Percentiles rank a stretch among this genome's conserved stretches.
Conservation (phyloP, 2,329 filamentous ascomycete genomes). For the Tolypocladium amazonense region DNA sequence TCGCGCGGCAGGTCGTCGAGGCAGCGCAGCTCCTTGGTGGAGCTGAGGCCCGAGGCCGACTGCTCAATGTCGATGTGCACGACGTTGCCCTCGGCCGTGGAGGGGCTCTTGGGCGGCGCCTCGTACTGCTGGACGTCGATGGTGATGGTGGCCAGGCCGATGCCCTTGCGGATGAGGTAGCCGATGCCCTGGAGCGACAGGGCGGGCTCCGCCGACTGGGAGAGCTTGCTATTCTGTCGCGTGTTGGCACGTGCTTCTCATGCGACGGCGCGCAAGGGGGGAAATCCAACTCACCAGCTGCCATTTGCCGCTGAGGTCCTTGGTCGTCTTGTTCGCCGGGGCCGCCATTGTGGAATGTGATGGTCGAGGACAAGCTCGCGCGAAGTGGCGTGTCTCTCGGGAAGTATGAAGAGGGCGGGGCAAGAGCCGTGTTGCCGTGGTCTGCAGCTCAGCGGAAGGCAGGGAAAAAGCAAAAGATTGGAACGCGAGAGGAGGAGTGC, state of each 20-base stretch:
- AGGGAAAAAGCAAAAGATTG: background rate
- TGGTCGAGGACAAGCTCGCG: background rate
- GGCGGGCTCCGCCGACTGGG: slow-evolving; percentile 56
- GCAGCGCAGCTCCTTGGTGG: slow-evolving; percentile 46
- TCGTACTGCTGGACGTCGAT: slow-evolving; percentile 49
- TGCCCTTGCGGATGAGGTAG: slow-evolving; percentile 63
- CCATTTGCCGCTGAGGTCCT: slow-evolving; percentile 60
- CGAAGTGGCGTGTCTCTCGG: background rate
- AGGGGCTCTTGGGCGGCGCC: slow-evolving; percentile 30
- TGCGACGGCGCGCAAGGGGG: background rate
- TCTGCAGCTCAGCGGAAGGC: background rate
- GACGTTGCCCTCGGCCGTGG: slow-evolving; percentile 26
- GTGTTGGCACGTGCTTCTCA: background rate
- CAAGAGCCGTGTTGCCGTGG: background rate
- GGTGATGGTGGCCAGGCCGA: slow-evolving; percentile 58
- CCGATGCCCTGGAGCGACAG: slow-evolving; percentile 63
- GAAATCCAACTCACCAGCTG: slow-evolving; percentile 43
- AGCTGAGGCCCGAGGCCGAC: slow-evolving; percentile 59
- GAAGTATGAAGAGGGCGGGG: background rate
- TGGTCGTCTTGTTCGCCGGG: slow-evolving; percentile 53
- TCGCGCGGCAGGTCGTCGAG: slow-evolving; percentile 43
- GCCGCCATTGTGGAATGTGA: slow-evolving; percentile 52
- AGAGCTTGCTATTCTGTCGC: slow-evolving; percentile 61
- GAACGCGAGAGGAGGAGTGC: background rate
- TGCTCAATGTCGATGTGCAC: slow-evolving; percentile 65